phyloP scores from a whole-genome alignment of 495 filamentous ascomycete species.

The Arthonia radiata region DNA sequence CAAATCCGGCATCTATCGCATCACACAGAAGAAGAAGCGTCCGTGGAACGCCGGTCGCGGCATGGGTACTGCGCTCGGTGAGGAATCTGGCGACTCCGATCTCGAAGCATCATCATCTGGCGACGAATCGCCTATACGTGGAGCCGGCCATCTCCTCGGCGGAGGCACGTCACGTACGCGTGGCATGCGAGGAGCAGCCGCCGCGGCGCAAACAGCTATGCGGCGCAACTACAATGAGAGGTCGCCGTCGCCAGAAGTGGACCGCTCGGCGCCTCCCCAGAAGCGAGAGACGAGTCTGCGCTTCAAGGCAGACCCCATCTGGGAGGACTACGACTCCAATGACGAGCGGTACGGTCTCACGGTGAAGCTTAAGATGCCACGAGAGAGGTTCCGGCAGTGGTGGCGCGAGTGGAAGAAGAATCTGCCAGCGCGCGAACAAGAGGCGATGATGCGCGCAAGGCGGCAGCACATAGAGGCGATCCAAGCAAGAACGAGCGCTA shows the following conservation, averaged over 20 bases:
- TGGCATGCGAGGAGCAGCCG: constrained; percentile 64
- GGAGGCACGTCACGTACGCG: constrained; percentile 64
- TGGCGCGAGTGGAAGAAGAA: constrained; percentile 23
- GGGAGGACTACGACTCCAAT: too few species aligned
- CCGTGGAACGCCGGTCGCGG: too few species aligned
- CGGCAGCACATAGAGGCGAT: constrained; percentile 7
- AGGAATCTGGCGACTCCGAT: constrained; percentile 70
- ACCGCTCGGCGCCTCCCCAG: constrained; percentile 78
- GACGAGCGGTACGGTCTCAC: constrained; percentile 33
- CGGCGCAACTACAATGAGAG: constrained; percentile 44
- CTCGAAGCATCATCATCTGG: constrained; percentile 69
- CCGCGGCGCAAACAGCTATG: constrained; percentile 49
- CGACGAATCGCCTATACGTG: constrained; percentile 54
- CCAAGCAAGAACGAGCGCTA: constrained; percentile 10
- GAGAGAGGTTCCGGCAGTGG: constrained; percentile 34
- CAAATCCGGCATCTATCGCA: constrained; percentile 66
- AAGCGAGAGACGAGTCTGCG: too few species aligned
- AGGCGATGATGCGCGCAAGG: constrained; percentile 14
- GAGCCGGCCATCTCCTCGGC: constrained; percentile 32
- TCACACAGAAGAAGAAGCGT: too few species aligned
- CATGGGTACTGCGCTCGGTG: too few species aligned
- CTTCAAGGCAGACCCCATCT: too few species aligned
- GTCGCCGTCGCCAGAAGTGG: too few species aligned
- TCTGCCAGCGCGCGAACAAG: constrained; percentile 4
- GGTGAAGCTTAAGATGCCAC: constrained; percentile 46